These are phyloP conservation scores for Penicillium chermesinum DNA, from an alignment of 495 filamentous ascomycete species.

Conservation along the genomic window DNA sequence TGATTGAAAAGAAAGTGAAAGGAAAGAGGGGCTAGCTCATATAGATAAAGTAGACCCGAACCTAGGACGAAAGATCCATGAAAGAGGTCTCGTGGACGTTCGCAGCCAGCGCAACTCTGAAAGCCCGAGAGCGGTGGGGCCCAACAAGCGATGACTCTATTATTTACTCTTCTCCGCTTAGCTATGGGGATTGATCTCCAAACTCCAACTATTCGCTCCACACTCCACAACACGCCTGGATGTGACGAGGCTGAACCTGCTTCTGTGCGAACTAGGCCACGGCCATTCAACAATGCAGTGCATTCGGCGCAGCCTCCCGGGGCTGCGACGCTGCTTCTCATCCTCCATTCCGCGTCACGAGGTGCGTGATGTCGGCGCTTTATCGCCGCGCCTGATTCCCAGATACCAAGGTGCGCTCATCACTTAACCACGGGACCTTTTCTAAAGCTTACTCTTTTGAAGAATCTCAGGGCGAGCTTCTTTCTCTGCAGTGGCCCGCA, in stretches of 20 bases:
- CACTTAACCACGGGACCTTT: neutral
- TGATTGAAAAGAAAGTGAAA: neutral
- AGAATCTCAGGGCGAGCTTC: slow-evolving; percentile 61
- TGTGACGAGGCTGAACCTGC: neutral
- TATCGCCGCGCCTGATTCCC: slow-evolving; percentile 40
- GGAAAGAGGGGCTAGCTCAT: neutral
- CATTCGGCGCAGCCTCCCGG: slow-evolving; percentile 3
- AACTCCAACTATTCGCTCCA: neutral
- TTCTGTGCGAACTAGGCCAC: slow-evolving; percentile 3
- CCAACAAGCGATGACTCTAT: neutral
- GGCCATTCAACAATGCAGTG: slow-evolving; percentile 14
- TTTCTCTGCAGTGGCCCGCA: slow-evolving; percentile 82
- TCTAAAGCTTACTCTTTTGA: slow-evolving; percentile 1
- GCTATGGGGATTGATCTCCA: neutral
- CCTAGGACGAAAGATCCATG: neutral
- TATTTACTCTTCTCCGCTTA: slow-evolving; percentile 1
- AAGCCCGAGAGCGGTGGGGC: slow-evolving; percentile 10
- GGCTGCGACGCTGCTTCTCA: slow-evolving; percentile 34
- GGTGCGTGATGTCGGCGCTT: slow-evolving; percentile 39
- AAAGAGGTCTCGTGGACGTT: neutral
- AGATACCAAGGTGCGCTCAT: slow-evolving; percentile 48
- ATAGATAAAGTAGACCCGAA: neutral
- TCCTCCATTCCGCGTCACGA: slow-evolving; percentile 30
- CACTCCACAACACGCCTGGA: neutral
- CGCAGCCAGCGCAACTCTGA: neutral